These are phyloP conservation scores for Euphorbia peplus DNA, from an alignment of 345 rosid genomes.

Conservation along the genomic window DNA sequence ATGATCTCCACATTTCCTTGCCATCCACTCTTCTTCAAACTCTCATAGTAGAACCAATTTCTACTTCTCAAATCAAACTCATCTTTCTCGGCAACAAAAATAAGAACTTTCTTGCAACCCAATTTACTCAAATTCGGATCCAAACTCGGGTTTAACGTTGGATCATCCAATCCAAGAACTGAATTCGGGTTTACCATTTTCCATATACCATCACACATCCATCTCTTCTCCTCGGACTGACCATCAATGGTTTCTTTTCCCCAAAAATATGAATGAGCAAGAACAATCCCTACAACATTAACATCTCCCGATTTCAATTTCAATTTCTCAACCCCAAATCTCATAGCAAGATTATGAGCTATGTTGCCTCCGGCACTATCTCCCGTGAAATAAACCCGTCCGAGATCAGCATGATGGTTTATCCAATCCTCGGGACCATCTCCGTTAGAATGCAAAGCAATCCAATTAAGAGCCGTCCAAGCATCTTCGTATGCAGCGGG, in stretches of 20 bases:
- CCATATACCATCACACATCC: slow-evolving; percentile 36
- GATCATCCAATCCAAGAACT: slow-evolving; percentile 32
- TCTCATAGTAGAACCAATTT: slow-evolving; percentile 21
- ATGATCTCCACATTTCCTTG: slow-evolving; percentile 44
- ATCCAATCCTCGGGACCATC: slow-evolving; percentile 19
- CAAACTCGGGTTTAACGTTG: slow-evolving; percentile 13
- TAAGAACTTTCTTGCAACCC: slow-evolving; percentile 20
- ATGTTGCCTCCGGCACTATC: slow-evolving; percentile 25
- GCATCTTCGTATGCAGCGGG: slow-evolving; percentile 44
- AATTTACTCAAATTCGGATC: slow-evolving; percentile 7
- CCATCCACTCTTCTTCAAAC: slow-evolving; percentile 47
- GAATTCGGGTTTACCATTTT: slow-evolving; percentile 32
- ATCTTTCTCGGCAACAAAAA: slow-evolving; percentile 17
- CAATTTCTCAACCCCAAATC: background rate
- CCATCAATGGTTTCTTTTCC: slow-evolving; percentile 10
- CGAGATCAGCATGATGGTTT: slow-evolving; percentile 13
- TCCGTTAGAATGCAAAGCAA: slow-evolving; percentile 11
- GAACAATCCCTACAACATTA: slow-evolving; percentile 9
- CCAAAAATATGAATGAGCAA: slow-evolving; percentile 19
- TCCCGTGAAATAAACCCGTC: slow-evolving; percentile 6
- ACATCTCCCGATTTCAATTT: background rate
- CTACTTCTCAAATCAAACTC: slow-evolving; percentile 17
- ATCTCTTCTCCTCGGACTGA: slow-evolving; percentile 21
- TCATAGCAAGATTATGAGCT: slow-evolving; percentile 15
- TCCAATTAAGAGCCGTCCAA: slow-evolving; percentile 38